Base-by-base conservation (phyloP, 345 rosid species). In the Sisymbrium altissimum region DNA sequence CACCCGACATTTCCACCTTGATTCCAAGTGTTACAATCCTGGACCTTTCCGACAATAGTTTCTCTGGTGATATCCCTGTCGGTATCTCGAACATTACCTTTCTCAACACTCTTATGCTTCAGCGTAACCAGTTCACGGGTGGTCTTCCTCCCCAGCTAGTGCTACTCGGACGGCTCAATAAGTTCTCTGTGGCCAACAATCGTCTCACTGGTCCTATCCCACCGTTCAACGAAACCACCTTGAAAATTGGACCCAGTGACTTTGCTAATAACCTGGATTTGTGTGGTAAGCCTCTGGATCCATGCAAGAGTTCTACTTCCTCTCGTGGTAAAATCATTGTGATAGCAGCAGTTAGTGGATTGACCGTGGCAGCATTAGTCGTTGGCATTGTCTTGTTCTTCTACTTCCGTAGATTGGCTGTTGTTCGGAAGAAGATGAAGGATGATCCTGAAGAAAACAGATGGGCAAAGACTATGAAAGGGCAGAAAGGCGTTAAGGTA, bases 381-480 rank as follows among this genome's bases (percentile, higher is more conserved):
- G 81, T 87, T 46, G 87, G 78, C 43, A 50, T 83, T 30, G 85
- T 44, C 21, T 6, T 88, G 86, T 72, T 82, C 82, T 79, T 86
- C 78, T 84, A 83, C 72, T 68, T 68, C 81, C 91, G 96, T 64
- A 87, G 60, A 79, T 33, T 79, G 67, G 60, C 84, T 67, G 60
- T 44, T 68, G 80, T 50, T 81, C 84, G 79, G 84, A 93, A 83
- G 92, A 91, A 85, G 87, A 86, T 57, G 62, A 21, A 81, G 5
- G 93, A 86, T 62, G 98, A 94, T 76, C 98, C 98, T 38, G 89
- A 89, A 44, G 97, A 97, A 71, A 94, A 94, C 79, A 88, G 81
- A 75, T 94, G 97, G 96, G 85, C 97, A 7, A 89, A 81, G 88
- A 81, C 71, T 81, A 80, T 94, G 69, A 85, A 83, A 75, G 89